Percentiles rank a stretch among this genome's conserved stretches.
These are phyloP conservation scores for Rhizomucor pusillus DNA, from an alignment of 371 early-diverging fungal genomes.

Conservation along the genomic window DNA sequence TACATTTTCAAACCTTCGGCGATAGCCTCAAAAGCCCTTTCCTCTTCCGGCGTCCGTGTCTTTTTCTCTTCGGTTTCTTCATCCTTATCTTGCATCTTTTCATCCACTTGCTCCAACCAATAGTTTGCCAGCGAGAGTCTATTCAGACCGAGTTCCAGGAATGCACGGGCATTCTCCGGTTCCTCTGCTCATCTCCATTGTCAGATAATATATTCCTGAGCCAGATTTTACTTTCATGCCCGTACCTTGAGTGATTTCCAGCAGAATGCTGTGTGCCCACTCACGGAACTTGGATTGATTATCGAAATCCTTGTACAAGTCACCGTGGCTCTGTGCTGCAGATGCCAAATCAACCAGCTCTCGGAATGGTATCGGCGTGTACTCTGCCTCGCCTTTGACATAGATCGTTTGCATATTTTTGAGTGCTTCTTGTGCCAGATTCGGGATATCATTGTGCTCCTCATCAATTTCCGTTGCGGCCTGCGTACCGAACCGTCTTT, in stretches of 20 bases:
- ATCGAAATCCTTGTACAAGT: conserved; percentile 19
- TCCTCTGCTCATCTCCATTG: conserved; percentile 18
- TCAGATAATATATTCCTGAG: not conserved
- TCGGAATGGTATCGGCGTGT: too few species aligned
- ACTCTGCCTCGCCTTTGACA: too few species aligned
- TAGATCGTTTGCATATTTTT: not conserved
- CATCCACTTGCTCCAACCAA: conserved; percentile 34
- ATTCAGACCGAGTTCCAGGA: conserved; percentile 31
- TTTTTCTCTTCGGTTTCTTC: conserved; percentile 25
- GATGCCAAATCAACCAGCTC: conserved; percentile 27
- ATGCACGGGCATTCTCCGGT: conserved; percentile 28
- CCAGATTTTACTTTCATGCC: too few species aligned
- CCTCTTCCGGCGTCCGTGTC: conserved; percentile 25
- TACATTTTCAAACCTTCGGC: conserved; percentile 15
- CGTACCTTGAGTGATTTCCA: too few species aligned
- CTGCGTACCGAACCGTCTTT: too few species aligned
- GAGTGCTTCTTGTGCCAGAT: conserved; percentile 22
- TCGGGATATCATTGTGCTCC: conserved; percentile 14
- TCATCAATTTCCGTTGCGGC: too few species aligned
- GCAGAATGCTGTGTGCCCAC: conserved; percentile 33
- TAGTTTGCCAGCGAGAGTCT: conserved; percentile 38
- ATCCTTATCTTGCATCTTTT: conserved; percentile 25
- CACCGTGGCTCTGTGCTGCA: conserved; percentile 32
- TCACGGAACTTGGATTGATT: conserved; percentile 23
- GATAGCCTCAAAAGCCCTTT: conserved; percentile 36